phyloP scores from a whole-genome alignment of 768 basidiomycete genomes.

The Phanerodontia chrysosporium region DNA sequence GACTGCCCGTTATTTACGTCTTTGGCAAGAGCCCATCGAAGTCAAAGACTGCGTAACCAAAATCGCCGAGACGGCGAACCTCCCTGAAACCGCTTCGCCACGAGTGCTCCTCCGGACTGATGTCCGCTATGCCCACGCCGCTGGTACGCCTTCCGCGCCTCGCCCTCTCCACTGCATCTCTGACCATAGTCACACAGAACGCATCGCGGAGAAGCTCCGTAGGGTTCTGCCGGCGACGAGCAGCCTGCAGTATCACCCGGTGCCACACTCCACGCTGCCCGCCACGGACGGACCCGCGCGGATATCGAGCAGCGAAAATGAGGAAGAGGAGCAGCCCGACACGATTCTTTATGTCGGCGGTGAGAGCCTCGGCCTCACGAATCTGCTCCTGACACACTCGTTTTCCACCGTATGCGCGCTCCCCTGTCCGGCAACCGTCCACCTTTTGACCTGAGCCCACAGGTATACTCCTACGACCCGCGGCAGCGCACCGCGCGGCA shows the following conservation, averaged over 20 bases:
- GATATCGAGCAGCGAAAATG: background rate
- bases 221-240: background rate
- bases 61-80: conserved; percentile 33
- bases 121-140: conserved; percentile 67
- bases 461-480: conserved; percentile 83
- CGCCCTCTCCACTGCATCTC: background rate
- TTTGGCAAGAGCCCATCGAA: conserved; percentile 77
- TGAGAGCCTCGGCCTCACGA: conserved; percentile 77
- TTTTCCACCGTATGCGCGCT: conserved; percentile 46
- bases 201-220: background rate
- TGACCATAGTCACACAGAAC: conserved; percentile 24
- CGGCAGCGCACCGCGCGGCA: conserved; percentile 38
- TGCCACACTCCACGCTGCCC: background rate
- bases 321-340: background rate
- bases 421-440: background rate
- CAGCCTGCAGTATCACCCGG: background rate
- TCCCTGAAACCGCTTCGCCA: background rate
- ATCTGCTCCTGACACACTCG: conserved; percentile 81
- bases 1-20: conserved; percentile 86
- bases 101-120: conserved; percentile 65
- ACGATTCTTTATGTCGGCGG: conserved; percentile 64
- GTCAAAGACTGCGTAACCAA: conserved; percentile 43
- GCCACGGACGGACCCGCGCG: background rate
- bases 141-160: conserved; percentile 39
- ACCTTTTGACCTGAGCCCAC: background rate